These are phyloP conservation scores for Plantago ovata DNA, from an alignment of 257 asterid genomes.

Conservation along the genomic window DNA sequence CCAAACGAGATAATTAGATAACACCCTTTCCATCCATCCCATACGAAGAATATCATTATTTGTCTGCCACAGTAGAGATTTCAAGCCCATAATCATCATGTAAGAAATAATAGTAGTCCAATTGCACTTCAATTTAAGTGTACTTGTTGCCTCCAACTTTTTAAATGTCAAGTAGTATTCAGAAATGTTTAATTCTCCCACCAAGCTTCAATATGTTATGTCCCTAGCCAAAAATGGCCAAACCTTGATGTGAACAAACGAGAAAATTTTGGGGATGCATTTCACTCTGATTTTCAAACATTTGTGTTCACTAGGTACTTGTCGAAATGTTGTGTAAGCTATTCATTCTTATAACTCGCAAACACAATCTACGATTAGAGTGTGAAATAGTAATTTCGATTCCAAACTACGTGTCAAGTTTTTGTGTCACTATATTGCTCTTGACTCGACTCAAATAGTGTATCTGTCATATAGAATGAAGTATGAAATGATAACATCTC, in stretches of 20 bases:
- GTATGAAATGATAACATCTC: no score
- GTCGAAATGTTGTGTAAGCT: no score
- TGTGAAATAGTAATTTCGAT: no score
- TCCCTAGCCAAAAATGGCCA: background rate
- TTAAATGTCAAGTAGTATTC: background rate
- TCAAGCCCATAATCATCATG: background rate
- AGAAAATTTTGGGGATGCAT: background rate
- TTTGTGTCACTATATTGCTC: no score
- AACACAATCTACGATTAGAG: no score
- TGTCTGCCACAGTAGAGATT: conserved; percentile 2
- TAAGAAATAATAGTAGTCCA: background rate
- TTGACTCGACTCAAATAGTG: no score
- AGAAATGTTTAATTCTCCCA: background rate
- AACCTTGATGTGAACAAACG: background rate
- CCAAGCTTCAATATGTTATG: conserved; percentile 6
- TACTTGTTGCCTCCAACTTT: background rate
- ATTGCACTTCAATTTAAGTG: background rate
- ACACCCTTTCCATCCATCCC: background rate
- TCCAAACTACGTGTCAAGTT: no score
- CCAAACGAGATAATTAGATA: background rate
- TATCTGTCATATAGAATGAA: no score
- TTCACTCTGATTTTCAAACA: no score
- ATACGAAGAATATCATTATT: background rate
- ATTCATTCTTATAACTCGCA: no score
- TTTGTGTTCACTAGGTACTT: no score